phyloP scores from a whole-genome alignment of 306 rosid species.

The apple (Malus domestica) region ASM211411v1 NC_041802.1:18066501-18067000 shows the following conservation, averaged over 20 bases:
- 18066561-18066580: no score
- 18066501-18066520: no score
- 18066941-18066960: slow-evolving; percentile 8
- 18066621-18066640: not conserved
- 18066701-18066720: not conserved
- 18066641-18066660: not conserved
- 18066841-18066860: not conserved
- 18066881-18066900: not conserved
- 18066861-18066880: not conserved
- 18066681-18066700: not conserved
- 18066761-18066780: slow-evolving; percentile 2
- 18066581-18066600: not conserved
- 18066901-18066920: not conserved
- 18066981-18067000: not conserved
- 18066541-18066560: no score
- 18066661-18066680: not conserved
- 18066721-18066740: not conserved
- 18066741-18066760: not conserved
- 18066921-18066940: not conserved
- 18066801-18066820: not conserved
- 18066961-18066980: not conserved
- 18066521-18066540: no score
- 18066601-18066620: not conserved
- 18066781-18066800: slow-evolving; percentile 2
- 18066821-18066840: slow-evolving; percentile 19